These are phyloP conservation scores for Dactylellina sp. DNA, from an alignment of 2,329 filamentous ascomycete species.

Conservation along the genomic window DNA sequence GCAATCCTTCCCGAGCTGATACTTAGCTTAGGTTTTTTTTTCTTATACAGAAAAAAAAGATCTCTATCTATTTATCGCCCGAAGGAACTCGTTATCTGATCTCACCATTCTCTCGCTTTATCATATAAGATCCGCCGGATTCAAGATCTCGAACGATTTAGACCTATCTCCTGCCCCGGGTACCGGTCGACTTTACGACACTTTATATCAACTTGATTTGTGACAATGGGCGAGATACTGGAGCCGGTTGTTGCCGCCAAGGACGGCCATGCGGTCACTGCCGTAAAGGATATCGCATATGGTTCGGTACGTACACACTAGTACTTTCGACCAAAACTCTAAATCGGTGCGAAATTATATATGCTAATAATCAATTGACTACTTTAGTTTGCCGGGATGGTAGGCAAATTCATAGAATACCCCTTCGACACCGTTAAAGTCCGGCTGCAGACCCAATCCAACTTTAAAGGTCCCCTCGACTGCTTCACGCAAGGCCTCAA, in stretches of 20 bases:
- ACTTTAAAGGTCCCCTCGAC: slow-evolving; percentile 87
- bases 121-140: slow-evolving; percentile 29
- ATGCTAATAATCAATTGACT: slow-evolving; percentile 1
- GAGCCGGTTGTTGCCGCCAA: slow-evolving; percentile 60
- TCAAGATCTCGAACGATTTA: neutral
- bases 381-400: slow-evolving; percentile 78
- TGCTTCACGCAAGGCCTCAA: slow-evolving; percentile 89
- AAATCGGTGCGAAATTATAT: slow-evolving; percentile 19
- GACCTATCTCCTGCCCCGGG: neutral
- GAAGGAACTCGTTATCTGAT: slow-evolving; percentile 14
- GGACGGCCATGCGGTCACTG: slow-evolving; percentile 70
- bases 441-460: slow-evolving; percentile 92
- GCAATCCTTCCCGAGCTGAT: slow-evolving; percentile 19
- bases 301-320: slow-evolving; percentile 75
- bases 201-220: too few species aligned
- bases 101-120: slow-evolving; percentile 2
- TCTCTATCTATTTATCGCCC: neutral
- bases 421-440: slow-evolving; percentile 99
- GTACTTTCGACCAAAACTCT: neutral
- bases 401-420: slow-evolving; percentile 97
- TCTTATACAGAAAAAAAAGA: neutral
- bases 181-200: too few species aligned
- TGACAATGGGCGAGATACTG: slow-evolving; percentile 37
- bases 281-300: slow-evolving; percentile 85
- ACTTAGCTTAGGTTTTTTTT: slow-evolving; percentile 11